Conservation (phyloP, 2,329 filamentous ascomycete genomes). For the Arthrobotrys pseudoclavata region DNA sequence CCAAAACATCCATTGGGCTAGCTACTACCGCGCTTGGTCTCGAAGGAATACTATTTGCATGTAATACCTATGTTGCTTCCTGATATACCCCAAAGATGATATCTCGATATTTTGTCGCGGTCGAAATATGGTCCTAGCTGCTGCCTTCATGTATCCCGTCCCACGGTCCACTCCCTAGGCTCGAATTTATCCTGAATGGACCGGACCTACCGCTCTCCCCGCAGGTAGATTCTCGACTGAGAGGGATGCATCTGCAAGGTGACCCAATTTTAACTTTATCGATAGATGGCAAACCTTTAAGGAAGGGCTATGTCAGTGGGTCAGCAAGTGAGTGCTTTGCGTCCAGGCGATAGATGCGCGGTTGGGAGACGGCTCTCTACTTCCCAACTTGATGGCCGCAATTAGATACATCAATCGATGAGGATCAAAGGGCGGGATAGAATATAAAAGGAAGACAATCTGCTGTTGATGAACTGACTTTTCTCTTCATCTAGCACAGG, state of each 20-base stretch:
- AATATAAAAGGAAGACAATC: slow-evolving; percentile 3
- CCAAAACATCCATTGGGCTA: neutral
- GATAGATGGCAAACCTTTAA: neutral
- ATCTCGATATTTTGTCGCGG: too few species aligned
- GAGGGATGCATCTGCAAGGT: neutral
- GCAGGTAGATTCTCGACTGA: neutral
- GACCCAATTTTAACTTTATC: neutral
- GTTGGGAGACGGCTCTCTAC: neutral
- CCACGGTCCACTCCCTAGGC: neutral
- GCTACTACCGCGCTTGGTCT: too few species aligned
- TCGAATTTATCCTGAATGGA: neutral
- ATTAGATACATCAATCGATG: neutral
- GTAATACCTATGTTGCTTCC: neutral
- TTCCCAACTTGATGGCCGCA: neutral
- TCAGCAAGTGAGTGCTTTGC: too few species aligned
- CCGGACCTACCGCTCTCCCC: neutral
- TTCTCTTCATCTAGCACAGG: slow-evolving; percentile 15
- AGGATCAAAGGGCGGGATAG: neutral
- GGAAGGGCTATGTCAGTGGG: neutral
- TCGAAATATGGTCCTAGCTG: neutral
- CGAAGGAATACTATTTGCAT: neutral
- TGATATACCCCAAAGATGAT: neutral
- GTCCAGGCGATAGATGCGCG: too few species aligned
- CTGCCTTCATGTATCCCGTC: neutral
- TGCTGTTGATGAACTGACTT: neutral